phyloP scores from a whole-genome alignment of 257 asterid species.

The Sherardia arvensis region DNA sequence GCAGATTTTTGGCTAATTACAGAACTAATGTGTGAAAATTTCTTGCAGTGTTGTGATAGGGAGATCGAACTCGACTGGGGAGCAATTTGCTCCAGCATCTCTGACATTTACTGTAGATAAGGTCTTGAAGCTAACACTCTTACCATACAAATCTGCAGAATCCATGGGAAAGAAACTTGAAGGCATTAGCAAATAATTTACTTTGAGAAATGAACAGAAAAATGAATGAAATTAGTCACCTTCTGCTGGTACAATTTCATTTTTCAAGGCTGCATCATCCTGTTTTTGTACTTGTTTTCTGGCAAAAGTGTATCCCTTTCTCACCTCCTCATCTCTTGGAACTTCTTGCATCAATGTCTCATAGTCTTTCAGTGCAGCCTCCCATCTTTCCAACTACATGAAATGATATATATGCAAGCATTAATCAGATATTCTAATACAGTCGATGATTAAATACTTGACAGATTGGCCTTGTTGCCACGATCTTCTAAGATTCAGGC shows the following conservation, averaged over 20 bases:
- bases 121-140: constrained; percentile 10
- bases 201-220: background rate
- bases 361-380: constrained; percentile 51
- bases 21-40: constrained; percentile 8
- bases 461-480: too few relatives aligned
- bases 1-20: background rate
- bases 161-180: background rate
- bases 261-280: background rate
- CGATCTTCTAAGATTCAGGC: too few relatives aligned
- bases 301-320: constrained; percentile 23
- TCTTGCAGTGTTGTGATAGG: constrained; percentile 11
- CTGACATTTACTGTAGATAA: background rate
- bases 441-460: too few relatives aligned
- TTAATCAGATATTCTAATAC: background rate
- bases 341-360: constrained; percentile 44
- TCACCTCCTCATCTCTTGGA: constrained; percentile 38
- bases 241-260: constrained; percentile 15
- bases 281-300: constrained; percentile 27
- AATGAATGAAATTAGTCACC: background rate
- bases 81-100: background rate
- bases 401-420: background rate
- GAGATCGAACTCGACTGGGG: background rate
- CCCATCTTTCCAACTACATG: constrained; percentile 54
- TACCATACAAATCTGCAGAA: constrained; percentile 15
- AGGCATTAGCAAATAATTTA: background rate